A percentile compares a stretch with the other conserved stretches of the same genome.
phyloP scores from a whole-genome alignment of 805 yeast species.

The Yamadazyma takamatsuzukensis region DNA sequence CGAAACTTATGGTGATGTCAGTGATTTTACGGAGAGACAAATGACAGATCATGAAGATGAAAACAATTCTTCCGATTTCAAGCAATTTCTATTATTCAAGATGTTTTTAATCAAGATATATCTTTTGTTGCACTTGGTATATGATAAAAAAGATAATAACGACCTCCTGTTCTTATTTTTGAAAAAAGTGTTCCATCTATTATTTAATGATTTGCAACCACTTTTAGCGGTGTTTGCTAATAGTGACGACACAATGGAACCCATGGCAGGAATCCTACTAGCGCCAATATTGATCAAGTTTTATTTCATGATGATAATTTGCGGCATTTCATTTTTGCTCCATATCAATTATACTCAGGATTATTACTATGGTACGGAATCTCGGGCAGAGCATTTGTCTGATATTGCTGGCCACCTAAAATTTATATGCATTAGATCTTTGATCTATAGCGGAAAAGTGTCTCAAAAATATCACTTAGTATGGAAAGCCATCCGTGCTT shows the following conservation, averaged over 20 bases:
- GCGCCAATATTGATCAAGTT: constrained; percentile 6
- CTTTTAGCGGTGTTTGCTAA: constrained; percentile 13
- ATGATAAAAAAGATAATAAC: constrained; percentile 23
- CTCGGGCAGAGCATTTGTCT: constrained; percentile 9
- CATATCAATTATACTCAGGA: constrained; percentile 10
- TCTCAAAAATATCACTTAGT: constrained; percentile 5
- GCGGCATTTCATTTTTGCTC: constrained; percentile 5
- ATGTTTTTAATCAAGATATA: not conserved
- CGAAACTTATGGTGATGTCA: not conserved
- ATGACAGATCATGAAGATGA: not conserved
- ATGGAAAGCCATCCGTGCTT: constrained; percentile 9
- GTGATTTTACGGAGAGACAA: not conserved
- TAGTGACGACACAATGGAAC: not conserved
- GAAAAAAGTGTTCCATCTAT: constrained; percentile 21
- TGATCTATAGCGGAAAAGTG: constrained; percentile 5
- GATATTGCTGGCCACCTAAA: constrained; percentile 2
- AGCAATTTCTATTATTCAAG: not conserved
- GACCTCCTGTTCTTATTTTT: constrained; percentile 30
- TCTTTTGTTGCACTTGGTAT: constrained; percentile 9
- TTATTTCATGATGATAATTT: constrained; percentile 5
- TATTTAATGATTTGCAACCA: constrained; percentile 21
- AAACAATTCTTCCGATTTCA: not conserved
- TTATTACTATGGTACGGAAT: constrained; percentile 6
- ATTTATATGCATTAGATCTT: constrained; percentile 2
- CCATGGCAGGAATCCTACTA: constrained; percentile 1